phyloP scores from a whole-genome alignment of 2,329 filamentous ascomycete genomes.

The Penicillium sp. region DNA sequence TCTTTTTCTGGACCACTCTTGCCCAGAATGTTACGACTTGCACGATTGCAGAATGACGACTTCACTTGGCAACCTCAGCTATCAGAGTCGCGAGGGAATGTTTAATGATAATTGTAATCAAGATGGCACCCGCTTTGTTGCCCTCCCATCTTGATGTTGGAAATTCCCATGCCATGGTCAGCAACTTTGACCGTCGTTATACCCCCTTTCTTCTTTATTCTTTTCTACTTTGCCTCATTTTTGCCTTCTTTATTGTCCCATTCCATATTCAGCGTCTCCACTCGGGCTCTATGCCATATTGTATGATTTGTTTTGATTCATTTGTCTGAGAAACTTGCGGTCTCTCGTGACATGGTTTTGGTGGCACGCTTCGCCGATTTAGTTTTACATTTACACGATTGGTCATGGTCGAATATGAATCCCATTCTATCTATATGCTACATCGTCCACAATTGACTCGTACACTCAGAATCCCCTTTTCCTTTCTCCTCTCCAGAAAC shows the following conservation, averaged over 20 bases:
- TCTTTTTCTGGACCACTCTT: constrained; percentile 13
- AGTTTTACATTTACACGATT: constrained; percentile 1
- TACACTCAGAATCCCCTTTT: constrained; percentile 45
- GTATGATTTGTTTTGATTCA: neutral
- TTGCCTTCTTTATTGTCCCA: constrained; percentile 8
- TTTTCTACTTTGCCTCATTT: constrained; percentile 11
- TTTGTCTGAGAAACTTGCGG: constrained; percentile 1
- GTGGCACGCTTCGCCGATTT: neutral
- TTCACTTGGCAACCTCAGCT: constrained; percentile 22
- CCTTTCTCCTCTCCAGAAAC: constrained; percentile 58
- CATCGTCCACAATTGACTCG: neutral
- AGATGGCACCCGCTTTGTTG: constrained; percentile 13
- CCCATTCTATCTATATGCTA: constrained; percentile 6
- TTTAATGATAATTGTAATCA: constrained; percentile 39
- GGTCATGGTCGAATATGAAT: neutral
- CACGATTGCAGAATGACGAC: constrained; percentile 29
- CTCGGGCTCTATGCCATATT: constrained; percentile 9
- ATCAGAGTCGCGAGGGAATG: constrained; percentile 22
- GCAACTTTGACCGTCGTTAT: constrained; percentile 15
- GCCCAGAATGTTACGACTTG: constrained; percentile 28
- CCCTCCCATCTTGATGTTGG: constrained; percentile 12
- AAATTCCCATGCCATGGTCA: constrained; percentile 10
- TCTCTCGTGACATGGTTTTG: constrained; percentile 1
- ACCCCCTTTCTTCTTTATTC: constrained; percentile 14
- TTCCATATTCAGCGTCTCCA: constrained; percentile 5